Conservation (phyloP, 208 protist genomes). For the Acanthamoeba culbertsoni region DNA sequence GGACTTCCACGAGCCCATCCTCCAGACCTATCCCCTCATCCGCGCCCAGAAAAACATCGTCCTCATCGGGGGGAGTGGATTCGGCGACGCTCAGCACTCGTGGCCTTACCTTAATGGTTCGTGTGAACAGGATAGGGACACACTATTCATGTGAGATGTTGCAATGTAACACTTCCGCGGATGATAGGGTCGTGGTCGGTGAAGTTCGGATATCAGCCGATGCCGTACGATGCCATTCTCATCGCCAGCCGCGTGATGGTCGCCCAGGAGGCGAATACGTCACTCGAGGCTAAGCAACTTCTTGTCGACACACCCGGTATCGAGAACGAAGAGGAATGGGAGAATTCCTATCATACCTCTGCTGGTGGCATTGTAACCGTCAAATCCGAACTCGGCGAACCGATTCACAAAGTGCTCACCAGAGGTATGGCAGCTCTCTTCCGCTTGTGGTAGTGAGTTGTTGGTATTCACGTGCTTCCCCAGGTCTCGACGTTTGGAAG, state of each 20-base stretch:
- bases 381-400: slow-evolving; percentile 85
- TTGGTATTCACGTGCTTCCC: neutral
- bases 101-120: slow-evolving; percentile 59
- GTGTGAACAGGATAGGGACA: neutral
- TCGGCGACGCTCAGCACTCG: slow-evolving; percentile 78
- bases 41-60: slow-evolving; percentile 79
- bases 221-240: slow-evolving; percentile 84
- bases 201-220: slow-evolving; percentile 75
- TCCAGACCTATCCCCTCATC: slow-evolving; percentile 83
- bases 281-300: slow-evolving; percentile 75
- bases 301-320: slow-evolving; percentile 75
- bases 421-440: slow-evolving; percentile 57
- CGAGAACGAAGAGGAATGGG: slow-evolving; percentile 80
- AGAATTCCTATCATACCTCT: slow-evolving; percentile 75
- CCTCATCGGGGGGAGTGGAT: slow-evolving; percentile 81
- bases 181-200: slow-evolving; percentile 76
- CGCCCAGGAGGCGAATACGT: slow-evolving; percentile 79
- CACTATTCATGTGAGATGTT: neutral
- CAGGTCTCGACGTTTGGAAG: slow-evolving; percentile 70
- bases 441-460: slow-evolving; percentile 60
- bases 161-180: neutral
- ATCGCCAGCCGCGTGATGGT: slow-evolving; percentile 83
- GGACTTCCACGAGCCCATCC: slow-evolving; percentile 82
- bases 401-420: slow-evolving; percentile 84
- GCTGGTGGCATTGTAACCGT: slow-evolving; percentile 84